Base-by-base conservation (phyloP, 192 early-diverging fungal species). In the Coemansia sp. region DNA sequence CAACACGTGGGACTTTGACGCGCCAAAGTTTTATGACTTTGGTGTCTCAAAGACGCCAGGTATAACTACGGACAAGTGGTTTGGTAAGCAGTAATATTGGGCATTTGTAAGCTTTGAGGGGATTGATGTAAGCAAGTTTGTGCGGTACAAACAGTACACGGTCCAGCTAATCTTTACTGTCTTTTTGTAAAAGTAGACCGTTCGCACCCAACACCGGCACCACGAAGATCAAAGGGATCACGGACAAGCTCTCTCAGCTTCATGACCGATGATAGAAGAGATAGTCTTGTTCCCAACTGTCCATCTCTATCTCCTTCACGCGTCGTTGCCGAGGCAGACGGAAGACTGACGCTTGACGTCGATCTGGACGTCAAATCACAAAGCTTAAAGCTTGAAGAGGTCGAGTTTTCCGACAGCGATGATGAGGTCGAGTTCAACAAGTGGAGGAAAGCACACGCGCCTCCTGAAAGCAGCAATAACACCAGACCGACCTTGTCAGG, bases 11-110 rank as follows among this genome's bases (percentile, higher is more conserved):
- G 65, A 77, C 33, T 83, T 83, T 53, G 81, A 83, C 26, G 81
- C 81, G 35, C 81, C 81, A 9, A 60, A 71, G 59, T 83, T 68
- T 21, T 83, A 71, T 56, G 76, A 83, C 65, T 83, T 83, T 77
- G 68, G 34, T 21, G 74, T 59, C 43, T n/a, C 81, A 23, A 74
- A 71, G 63, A 83, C 81, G 4, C 81, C 81, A 6, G 81, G 81
- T 0, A 58, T 57, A 3, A 66, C 60, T 2, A 62, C 76, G 15
- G 81, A 83, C 55, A 77, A 69, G 44, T 83, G 81, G 80, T 83
- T 83, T 71, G 75, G 78, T 81, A 81, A 65, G 78, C 62, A n/a
- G 78, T 65, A 11, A 6, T 15, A 33, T 55, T 6, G 23, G 4
- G 14, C 52, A 11, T 55, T 55, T 55, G 2, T 10, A 55, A 18